Percentiles rank a stretch among this genome's conserved stretches.
Conservation (phyloP, 345 rosid species). For the Linum trigynum region DNA sequence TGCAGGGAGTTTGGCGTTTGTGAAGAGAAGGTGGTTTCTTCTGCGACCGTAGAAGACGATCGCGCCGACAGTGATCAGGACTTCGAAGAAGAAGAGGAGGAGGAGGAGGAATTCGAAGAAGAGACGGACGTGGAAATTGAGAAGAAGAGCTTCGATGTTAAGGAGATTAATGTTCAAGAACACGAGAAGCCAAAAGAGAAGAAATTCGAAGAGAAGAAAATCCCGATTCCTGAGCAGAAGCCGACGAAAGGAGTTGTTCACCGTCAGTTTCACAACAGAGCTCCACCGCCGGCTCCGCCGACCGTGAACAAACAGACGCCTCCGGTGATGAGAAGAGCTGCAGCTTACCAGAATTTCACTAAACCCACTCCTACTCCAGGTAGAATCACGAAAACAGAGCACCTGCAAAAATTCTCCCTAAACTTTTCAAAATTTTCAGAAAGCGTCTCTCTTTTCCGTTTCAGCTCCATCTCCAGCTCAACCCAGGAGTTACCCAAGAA, state of each 20-base stretch:
- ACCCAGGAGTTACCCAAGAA: constrained; percentile 30
- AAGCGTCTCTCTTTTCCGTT: neutral
- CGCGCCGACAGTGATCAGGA: constrained; percentile 32
- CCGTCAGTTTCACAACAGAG: constrained; percentile 34
- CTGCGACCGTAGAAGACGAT: constrained; percentile 21
- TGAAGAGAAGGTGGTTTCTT: constrained; percentile 38
- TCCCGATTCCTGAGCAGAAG: constrained; percentile 1
- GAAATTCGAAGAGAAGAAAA: neutral
- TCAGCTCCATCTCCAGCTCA: constrained; percentile 25
- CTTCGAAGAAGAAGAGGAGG: constrained; percentile 25
- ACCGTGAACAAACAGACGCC: constrained; percentile 38
- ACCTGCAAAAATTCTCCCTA: too few relatives aligned
- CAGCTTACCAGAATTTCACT: constrained; percentile 30
- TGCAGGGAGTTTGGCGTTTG: constrained; percentile 46
- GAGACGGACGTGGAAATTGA: constrained; percentile 22
- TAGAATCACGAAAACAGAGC: too few relatives aligned
- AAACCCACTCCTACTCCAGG: constrained; percentile 15
- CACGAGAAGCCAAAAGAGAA: neutral
- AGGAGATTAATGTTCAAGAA: constrained; percentile 32
- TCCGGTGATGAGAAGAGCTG: constrained; percentile 35
- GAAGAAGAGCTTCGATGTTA: constrained; percentile 33
- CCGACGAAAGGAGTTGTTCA: constrained; percentile 7
- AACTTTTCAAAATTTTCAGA: too few relatives aligned
- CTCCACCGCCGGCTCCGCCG: constrained; percentile 25
- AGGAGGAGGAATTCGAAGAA: constrained; percentile 22